phyloP scores from a whole-genome alignment of 495 filamentous ascomycete species.

The Talaromyces thailandensis region DNA sequence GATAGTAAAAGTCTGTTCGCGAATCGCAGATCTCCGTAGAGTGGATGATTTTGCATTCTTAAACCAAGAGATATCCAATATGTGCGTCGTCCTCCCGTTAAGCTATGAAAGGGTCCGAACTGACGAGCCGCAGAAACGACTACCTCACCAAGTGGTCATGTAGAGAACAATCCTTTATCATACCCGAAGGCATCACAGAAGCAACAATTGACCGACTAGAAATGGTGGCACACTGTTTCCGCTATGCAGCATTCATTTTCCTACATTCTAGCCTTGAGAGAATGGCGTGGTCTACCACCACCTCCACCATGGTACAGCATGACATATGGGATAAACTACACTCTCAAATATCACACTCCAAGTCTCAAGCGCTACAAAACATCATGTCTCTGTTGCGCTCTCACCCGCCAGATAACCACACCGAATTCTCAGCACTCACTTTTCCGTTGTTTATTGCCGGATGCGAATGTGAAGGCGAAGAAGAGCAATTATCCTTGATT shows the following conservation, averaged over 20 bases:
- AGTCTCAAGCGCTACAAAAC: constrained; percentile 19
- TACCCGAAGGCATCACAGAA: constrained; percentile 23
- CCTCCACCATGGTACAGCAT: neutral
- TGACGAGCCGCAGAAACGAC: constrained; percentile 19
- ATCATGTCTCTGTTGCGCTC: constrained; percentile 21
- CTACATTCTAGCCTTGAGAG: constrained; percentile 32
- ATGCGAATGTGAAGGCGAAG: constrained; percentile 20
- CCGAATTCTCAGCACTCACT: constrained; percentile 35
- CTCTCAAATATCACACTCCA: constrained; percentile 19
- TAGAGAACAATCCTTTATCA: constrained; percentile 19
- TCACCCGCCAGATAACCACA: constrained; percentile 25
- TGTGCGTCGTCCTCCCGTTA: constrained; percentile 16
- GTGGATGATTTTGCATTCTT: constrained; percentile 19
- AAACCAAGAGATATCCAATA: constrained; percentile 19
- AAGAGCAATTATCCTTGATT: constrained; percentile 19
- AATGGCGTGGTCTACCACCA: constrained; percentile 11
- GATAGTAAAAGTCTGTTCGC: constrained; percentile 29
- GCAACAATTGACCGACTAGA: constrained; percentile 26
- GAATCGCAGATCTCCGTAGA: constrained; percentile 26
- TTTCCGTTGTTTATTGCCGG: constrained; percentile 36
- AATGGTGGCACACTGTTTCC: constrained; percentile 37
- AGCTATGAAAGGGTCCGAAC: neutral
- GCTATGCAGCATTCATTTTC: constrained; percentile 33
- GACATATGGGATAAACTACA: neutral
- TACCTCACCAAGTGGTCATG: constrained; percentile 29